phyloP scores from a whole-genome alignment of 2,329 filamentous ascomycete genomes.

The Cryphonectria carpinicola region DNA sequence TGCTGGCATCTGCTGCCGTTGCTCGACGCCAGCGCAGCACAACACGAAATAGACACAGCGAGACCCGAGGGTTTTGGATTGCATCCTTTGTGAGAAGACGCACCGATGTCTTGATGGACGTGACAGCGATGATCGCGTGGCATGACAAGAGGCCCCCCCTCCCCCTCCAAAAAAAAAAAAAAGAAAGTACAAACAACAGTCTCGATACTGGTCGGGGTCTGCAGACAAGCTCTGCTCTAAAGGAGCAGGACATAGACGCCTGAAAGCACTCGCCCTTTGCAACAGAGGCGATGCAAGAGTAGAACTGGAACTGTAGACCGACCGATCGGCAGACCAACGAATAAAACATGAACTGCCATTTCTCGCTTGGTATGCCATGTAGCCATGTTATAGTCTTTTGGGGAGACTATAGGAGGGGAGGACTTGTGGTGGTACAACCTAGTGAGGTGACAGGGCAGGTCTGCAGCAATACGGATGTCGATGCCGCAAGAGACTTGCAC shows the following conservation, averaged over 20 bases:
- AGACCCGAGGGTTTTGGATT: background rate
- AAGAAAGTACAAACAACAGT: background rate
- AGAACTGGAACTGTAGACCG: background rate
- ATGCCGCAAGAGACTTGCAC: conserved; percentile 20
- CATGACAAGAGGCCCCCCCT: background rate
- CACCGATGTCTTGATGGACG: background rate
- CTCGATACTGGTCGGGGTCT: background rate
- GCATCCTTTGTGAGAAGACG: background rate
- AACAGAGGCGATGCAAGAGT: background rate
- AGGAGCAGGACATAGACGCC: background rate
- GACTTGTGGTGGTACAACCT: background rate
- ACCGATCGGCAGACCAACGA: background rate
- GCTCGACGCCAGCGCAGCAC: conserved; percentile 19
- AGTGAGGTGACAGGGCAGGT: conserved; percentile 7
- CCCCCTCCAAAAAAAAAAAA: background rate
- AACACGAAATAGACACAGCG: background rate
- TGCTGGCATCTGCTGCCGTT: conserved; percentile 1
- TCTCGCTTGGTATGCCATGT: background rate
- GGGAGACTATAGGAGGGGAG: background rate
- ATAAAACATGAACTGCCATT: background rate
- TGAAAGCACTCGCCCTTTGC: background rate
- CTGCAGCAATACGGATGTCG: conserved; percentile 24
- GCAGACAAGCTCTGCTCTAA: background rate
- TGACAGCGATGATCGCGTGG: background rate
- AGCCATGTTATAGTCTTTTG: background rate